Base-by-base conservation (phyloP, 2,329 filamentous ascomycete species). In the Colletotrichum brevisporum region DNA sequence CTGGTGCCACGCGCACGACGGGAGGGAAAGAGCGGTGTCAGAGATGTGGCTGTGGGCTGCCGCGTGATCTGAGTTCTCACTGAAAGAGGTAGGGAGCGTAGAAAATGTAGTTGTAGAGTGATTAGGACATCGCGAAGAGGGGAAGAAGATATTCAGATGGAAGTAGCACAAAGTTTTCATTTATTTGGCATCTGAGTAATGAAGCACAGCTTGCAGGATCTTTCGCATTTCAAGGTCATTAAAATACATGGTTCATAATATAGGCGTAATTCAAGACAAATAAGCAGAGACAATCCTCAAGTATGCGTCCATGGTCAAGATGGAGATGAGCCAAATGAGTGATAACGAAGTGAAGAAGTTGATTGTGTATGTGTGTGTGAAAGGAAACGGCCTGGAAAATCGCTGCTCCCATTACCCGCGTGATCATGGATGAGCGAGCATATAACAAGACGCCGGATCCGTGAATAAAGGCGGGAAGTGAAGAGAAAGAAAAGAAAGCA, bases 351-450 rank as follows among this genome's bases (percentile, higher is more conserved):
- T n/a, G 50, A 47, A 62, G 3, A 15, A 36, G 45, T 51, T 12
- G 31, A 27, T n/a, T 15, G 9, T 45, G 43, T 15, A 51, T 51
- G 31, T 36, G 31, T 36, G 2, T 18, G n/a, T 47, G 27, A 51
- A 67, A 62, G 48, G 18, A 68, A 66, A 65, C 54, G 31, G 41
- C 31, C 15, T 24, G 13, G n/a, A 36, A 57, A 45, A 65, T 15
- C 15, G 15, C 48, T 55, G 39, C 54, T 24, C 43, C 54, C 31
- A 47, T 21, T 50, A 24, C 24, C 31, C 62, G 41, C 31, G 36
- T 59, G 50, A 69, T 60, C 61, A 27, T 66, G 41, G 48, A 50
- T 45, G 48, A 59, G 50, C 13, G 52, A 64, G 36, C 52, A 58
- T 41, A 39, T 15, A 48, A 52, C 26, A 36, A 41, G 24, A 57